Conservation (phyloP, 1,284 basidiomycete genomes). For the Cryptococcus deneoformans region DNA sequence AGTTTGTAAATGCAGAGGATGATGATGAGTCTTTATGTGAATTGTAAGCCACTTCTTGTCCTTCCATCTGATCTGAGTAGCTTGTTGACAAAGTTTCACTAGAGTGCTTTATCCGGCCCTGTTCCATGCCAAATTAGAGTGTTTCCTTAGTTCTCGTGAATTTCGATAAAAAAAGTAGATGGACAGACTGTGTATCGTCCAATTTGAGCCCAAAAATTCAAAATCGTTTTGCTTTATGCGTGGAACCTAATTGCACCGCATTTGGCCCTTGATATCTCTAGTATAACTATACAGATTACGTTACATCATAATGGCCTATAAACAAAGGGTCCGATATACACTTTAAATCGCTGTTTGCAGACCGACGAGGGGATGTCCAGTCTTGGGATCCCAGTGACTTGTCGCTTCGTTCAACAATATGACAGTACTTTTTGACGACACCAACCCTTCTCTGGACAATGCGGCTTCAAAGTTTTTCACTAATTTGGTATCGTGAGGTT, state of each 20-base stretch:
- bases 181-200: no score
- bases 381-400: not conserved
- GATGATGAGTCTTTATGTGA: constrained; percentile 20
- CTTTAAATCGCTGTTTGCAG: not conserved
- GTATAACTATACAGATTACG: no score
- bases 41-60: constrained; percentile 13
- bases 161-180: no score
- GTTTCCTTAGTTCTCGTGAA: constrained; percentile 1
- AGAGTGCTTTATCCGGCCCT: constrained; percentile 23
- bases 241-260: no score
- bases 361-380: not conserved
- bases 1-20: constrained; percentile 16
- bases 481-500: not conserved
- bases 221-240: no score
- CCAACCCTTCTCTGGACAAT: no score
- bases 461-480: not conserved
- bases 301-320: not conserved
- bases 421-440: not conserved
- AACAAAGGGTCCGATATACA: not conserved
- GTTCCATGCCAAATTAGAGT: constrained; percentile 16
- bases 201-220: no score
- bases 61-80: not conserved
- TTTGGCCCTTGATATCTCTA: no score
- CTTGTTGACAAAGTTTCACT: not conserved
- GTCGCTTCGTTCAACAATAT: not conserved